Conservation (phyloP, 352 stramenopile species). For the Pythium phragmiticola region DNA sequence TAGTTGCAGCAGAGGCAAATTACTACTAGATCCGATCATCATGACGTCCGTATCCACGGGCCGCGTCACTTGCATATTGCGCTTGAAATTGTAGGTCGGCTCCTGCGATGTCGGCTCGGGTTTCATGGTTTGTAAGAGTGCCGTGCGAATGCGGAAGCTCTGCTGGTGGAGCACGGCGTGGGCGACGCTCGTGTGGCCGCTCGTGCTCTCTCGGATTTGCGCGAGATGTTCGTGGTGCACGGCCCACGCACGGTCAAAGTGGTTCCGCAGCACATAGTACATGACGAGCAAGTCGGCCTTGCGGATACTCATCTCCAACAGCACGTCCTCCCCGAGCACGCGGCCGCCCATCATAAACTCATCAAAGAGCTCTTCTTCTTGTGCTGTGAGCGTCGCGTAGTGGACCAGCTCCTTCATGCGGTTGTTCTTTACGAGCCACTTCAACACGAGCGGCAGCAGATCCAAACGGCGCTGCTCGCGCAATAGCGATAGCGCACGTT, state of each 20-base stretch:
- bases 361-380: constrained; percentile 64
- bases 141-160: constrained; percentile 61
- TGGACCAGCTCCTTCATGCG: constrained; percentile 77
- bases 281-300: constrained; percentile 81
- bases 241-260: constrained; percentile 69
- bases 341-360: constrained; percentile 71
- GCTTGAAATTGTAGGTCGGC: constrained; percentile 23
- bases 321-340: constrained; percentile 43
- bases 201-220: constrained; percentile 61
- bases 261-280: constrained; percentile 79
- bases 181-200: constrained; percentile 63
- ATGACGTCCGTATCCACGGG: constrained; percentile 33
- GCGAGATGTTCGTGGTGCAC: constrained; percentile 76
- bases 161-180: constrained; percentile 52
- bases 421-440: constrained; percentile 69
- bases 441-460: constrained; percentile 62
- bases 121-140: constrained; percentile 70
- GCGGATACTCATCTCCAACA: constrained; percentile 62
- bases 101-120: constrained; percentile 35
- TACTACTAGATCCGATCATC: constrained; percentile 32
- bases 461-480: constrained; percentile 57
- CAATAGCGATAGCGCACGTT: constrained; percentile 62
- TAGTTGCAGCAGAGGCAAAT: constrained; percentile 21
- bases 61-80: constrained; percentile 18
- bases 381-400: constrained; percentile 43